Percentiles rank a stretch among this genome's conserved stretches.
These are phyloP conservation scores for Penicillium canescens DNA, from an alignment of 495 filamentous ascomycete genomes.

Conservation along the genomic window DNA sequence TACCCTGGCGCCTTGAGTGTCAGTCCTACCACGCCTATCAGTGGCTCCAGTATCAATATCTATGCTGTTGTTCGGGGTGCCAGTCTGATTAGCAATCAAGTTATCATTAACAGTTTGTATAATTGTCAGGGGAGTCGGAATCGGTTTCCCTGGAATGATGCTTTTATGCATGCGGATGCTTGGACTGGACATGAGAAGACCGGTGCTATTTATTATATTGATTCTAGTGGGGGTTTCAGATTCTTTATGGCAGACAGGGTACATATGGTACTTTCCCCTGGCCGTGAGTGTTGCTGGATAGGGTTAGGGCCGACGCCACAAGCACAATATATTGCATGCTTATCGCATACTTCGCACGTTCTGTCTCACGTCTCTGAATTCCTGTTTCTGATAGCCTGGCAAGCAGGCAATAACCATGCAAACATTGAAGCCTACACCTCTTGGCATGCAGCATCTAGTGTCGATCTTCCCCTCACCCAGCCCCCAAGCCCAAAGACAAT, in stretches of 20 bases:
- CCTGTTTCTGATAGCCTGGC: no score
- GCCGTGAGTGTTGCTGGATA: no score
- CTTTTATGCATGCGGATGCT: conserved; percentile 1
- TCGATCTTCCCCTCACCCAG: no score
- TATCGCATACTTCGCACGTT: no score
- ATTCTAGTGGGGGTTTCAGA: neutral
- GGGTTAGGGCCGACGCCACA: no score
- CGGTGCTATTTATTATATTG: conserved; percentile 8
- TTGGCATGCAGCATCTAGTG: no score
- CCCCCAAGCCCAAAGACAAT: no score
- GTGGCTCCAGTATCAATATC: conserved; percentile 4
- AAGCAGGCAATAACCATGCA: no score
- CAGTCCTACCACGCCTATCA: neutral
- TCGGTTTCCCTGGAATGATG: neutral
- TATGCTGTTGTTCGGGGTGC: conserved; percentile 6
- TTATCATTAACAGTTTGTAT: conserved; percentile 1
- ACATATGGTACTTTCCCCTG: neutral
- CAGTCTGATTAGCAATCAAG: conserved; percentile 1
- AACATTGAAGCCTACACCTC: no score
- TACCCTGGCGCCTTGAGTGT: neutral
- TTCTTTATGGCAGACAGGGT: conserved; percentile 1
- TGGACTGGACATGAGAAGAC: conserved; percentile 4
- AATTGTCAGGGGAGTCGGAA: neutral
- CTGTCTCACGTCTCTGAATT: no score
- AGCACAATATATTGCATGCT: no score